Base-by-base conservation (phyloP, 306 rosid genomes). In the Luffa aegyptiaca region DNA sequence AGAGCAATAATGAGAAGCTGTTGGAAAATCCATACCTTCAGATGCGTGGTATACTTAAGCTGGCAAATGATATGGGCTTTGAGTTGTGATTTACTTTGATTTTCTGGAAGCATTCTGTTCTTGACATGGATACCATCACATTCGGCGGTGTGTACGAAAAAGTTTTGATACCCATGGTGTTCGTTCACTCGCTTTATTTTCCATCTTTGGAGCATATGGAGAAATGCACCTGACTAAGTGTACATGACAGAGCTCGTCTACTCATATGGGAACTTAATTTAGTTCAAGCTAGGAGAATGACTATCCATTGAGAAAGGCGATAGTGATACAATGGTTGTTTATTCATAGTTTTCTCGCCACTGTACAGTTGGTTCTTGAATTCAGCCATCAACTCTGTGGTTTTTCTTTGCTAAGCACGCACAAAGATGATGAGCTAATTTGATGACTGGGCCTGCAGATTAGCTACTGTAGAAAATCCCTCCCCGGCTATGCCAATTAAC, bases 1-100 rank as follows among this genome's bases (percentile, higher is more conserved):
- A 96, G 99, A 91, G 98, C 87, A 93, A 96, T 90, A 96, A 96
- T 70, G 99, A 96, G 85, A 93, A 93, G 86, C 89, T 96, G 82
- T 89, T 96, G 88, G 99, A 96, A 85, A 96, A 96, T 86, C 99
- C 99, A 45, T 96, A 96, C 89, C 99, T 96, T 84, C 99, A 96
- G 84, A 96, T 93, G 98, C 92, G 99, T 63, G 99, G 99, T 85
- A 96, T 96, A 86, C 84, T 96, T 86, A 97, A 96, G 86, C 89
- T 96, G 86, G 97, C 98, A 64, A 93, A 86, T 63, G 99, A 96
- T 88, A 87, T 93, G 75, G 99, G 97, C 75, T 79, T 85, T 82
- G 96, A 83, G 83, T 86, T 96, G 81, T 96, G 88, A 84, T 84
- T 83, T 81, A 82, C 62, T 77, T 86, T 73, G 84, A 80, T 52